Evolutionary conservation across 306 rosid species (phyloP), one percentile per base, ranked within the genome.

Genomic region (Fragaria ananassa): DNA sequence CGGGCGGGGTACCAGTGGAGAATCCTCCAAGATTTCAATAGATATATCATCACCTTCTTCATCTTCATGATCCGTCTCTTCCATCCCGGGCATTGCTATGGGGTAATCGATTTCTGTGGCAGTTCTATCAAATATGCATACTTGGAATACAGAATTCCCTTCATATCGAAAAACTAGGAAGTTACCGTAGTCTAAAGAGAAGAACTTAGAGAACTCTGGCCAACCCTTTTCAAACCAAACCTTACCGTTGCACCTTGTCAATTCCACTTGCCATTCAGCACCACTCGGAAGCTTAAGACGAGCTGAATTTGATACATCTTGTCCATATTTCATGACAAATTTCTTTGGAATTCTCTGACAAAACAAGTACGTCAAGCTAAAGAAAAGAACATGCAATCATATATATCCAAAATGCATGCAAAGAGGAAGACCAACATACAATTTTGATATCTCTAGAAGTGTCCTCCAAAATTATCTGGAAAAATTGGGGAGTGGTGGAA

Each of bases 221-320:
- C 67, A 76, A 0, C 80, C 80, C 31, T 41, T 1, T 10, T 76
- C 12, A 68, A 76, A 68, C 74, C 74, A 62, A 18, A 62, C 61
- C 17, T 31, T 74, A 11, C 71, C 71, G 3, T 46, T 10, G 39
- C 47, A 44, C 21, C 68, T 74, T 7, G 19, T 18, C 71, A 74
- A 19, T 25, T 67, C 62, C 61, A 74, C 61, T 8, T 74, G 27
- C 78, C 78, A 74, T 15, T 74, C 70, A 25, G 34, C 8, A 5
- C 60, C 78, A 34, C 17, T 56, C 13, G 49, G 63, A 29, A 74
- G 70, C 35, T 46, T 74, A 46, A 74, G 27, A 61, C 46, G 27
- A 31, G 34, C 34, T 2, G 34, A 31, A 31, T 31, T 45, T 5
- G 56, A 27, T 10, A 74, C 15, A 17, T 66, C 60, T 27, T 29